phyloP scores from a whole-genome alignment of 2,329 filamentous ascomycete genomes.

The Rutstroemia sp. region DNA sequence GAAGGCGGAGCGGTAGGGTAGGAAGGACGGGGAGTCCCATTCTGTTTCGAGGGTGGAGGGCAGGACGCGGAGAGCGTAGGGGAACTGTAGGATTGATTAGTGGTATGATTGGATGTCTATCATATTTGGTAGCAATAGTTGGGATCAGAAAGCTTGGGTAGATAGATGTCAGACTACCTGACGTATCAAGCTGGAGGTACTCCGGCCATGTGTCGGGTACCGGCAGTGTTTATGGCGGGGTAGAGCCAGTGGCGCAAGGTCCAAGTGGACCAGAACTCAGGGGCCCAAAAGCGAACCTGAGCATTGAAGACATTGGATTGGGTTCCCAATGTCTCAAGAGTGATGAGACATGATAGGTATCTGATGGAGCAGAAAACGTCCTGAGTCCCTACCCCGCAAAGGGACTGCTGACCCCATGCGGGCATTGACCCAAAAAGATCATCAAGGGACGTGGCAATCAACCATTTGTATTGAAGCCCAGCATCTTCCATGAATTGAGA shows the following conservation, averaged over 20 bases:
- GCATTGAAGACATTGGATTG: background rate
- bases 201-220: background rate
- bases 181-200: background rate
- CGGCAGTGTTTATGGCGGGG: conserved; percentile 1
- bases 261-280: background rate
- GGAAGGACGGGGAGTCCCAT: conserved; percentile 60
- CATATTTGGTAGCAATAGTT: background rate
- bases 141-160: background rate
- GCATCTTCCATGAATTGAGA: background rate
- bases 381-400: conserved; percentile 3
- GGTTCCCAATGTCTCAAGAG: background rate
- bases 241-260: background rate
- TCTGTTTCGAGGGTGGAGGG: conserved; percentile 54
- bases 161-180: background rate
- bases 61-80: conserved; percentile 64
- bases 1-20: conserved; percentile 63
- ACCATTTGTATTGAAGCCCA: conserved; percentile 5
- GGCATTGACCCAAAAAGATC: background rate
- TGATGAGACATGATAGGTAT: too few species aligned
- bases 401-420: conserved; percentile 1
- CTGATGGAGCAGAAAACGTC: background rate
- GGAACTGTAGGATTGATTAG: conserved; percentile 49
- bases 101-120: background rate
- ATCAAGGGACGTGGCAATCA: conserved; percentile 2
- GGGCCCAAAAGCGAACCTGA: background rate